Base-by-base conservation (phyloP, 805 yeast species). In the Dipodascus geniculatus region DNA sequence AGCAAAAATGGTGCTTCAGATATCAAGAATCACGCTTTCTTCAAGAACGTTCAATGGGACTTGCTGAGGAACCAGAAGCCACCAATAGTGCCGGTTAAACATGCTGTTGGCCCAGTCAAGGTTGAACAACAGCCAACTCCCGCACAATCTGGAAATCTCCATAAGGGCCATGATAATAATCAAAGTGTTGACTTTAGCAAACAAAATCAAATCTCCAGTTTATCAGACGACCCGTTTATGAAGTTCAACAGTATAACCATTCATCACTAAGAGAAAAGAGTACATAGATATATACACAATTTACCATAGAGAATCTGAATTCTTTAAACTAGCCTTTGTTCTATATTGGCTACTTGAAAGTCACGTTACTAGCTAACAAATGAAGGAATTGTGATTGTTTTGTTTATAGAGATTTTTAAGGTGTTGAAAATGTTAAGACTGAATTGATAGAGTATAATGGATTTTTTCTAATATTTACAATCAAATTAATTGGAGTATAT, bases 1-100 rank as follows among this genome's bases (percentile, higher is more conserved):
- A 87, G 96, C 9, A 82, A 85, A 56, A 80, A 87, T 49, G 99
- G 99, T 17, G 99, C 99, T 0, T 83, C 96, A 1, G 99, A 93
- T 64, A 80, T 93, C 52, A 93, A 93, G 64, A 80, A 78, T 55
- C 99, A 95, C 67, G 82, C 87, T 0, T 95, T 90, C 61, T 93
- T 93, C 76, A 91, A 89, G 65, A 85, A 74, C 61, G 82, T 87
- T 1, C 96, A 89, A 66, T 93, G 99, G 99, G 97, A 98, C 0
- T 73, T 93, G 55, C 72, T 93, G 54, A 78, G 99, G 61, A 87
- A 93, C 68, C 93, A 85, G 65, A 84, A 85, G 55, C 98, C 99
- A 0, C 99, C 99, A 14, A 83, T 93, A 82, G 83, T 93, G 17
- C 99, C 99, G 0, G 85, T 85, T 0, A 74, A 88, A 48, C 74